Conservation (phyloP, 352 stramenopile genomes). For the Globisporangium iwayamae region DNA sequence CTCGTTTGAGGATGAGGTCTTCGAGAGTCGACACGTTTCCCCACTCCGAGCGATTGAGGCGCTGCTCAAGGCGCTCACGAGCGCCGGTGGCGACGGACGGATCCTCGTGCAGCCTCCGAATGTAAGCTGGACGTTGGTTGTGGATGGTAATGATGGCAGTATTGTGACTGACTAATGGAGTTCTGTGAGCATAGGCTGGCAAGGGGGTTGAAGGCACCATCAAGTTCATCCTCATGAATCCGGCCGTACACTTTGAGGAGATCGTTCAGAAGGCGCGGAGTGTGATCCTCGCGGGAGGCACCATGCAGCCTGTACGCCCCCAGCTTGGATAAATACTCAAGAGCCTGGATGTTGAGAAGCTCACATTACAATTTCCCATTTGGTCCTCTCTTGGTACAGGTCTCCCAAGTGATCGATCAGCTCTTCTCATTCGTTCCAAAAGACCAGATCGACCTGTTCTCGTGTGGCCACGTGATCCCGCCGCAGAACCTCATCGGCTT, state of each 20-base stretch:
- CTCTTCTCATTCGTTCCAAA: constrained; percentile 86
- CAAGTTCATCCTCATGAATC: constrained; percentile 96
- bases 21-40: constrained; percentile 79
- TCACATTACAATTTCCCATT: background rate
- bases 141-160: background rate
- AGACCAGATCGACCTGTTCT: constrained; percentile 92
- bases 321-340: background rate
- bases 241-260: constrained; percentile 91
- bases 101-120: constrained; percentile 65
- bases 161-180: constrained; percentile 14
- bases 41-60: constrained; percentile 74
- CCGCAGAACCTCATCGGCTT: constrained; percentile 87
- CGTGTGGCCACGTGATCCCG: constrained; percentile 98
- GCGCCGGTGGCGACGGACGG: constrained; percentile 56
- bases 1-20: constrained; percentile 28
- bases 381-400: constrained; percentile 21
- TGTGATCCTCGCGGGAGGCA: constrained; percentile 97
- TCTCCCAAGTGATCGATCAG: constrained; percentile 93
- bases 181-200: constrained; percentile 21
- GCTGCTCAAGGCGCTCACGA: constrained; percentile 76
- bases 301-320: constrained; percentile 90
- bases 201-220: constrained; percentile 65
- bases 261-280: constrained; percentile 93
- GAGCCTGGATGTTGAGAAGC: background rate
- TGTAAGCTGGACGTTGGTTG: constrained; percentile 27